Conservation (phyloP, 805 yeast species). For the Lipomyces yamanashiensis region DNA sequence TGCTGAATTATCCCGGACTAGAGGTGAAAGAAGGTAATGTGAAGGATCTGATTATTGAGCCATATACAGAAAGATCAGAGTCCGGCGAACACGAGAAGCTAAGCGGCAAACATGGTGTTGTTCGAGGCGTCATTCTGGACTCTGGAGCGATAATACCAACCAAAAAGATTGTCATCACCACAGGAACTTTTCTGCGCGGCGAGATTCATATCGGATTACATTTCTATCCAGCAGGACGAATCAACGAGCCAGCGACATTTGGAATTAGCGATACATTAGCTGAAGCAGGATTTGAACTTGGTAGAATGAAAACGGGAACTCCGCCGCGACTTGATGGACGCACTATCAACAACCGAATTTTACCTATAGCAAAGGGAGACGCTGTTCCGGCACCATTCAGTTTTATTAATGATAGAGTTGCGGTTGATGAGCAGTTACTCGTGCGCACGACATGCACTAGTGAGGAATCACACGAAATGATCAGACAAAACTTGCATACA, state of each 20-base stretch:
- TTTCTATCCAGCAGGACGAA: constrained; percentile 85
- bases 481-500: constrained; percentile 72
- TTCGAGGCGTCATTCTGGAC: constrained; percentile 74
- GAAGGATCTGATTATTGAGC: constrained; percentile 75
- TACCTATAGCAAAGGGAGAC: constrained; percentile 79
- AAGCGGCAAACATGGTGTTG: constrained; percentile 21
- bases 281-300: constrained; percentile 79
- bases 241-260: constrained; percentile 89
- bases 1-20: constrained; percentile 58
- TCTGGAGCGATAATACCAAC: constrained; percentile 67
- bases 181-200: constrained; percentile 94
- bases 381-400: constrained; percentile 89
- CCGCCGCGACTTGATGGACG: constrained; percentile 84
- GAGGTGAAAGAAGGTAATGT: constrained; percentile 74
- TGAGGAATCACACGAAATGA: constrained; percentile 68
- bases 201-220: constrained; percentile 90
- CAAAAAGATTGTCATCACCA: constrained; percentile 79
- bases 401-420: constrained; percentile 70
- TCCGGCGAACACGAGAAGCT: not conserved
- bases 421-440: constrained; percentile 53
- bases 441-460: constrained; percentile 86
- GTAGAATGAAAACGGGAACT: constrained; percentile 94
- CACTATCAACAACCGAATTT: constrained; percentile 68
- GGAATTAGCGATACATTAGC: constrained; percentile 81
- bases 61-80: not conserved